Evolutionary conservation across 805 yeast species (phyloP).

Genomic region (Ogataea pini): DNA sequence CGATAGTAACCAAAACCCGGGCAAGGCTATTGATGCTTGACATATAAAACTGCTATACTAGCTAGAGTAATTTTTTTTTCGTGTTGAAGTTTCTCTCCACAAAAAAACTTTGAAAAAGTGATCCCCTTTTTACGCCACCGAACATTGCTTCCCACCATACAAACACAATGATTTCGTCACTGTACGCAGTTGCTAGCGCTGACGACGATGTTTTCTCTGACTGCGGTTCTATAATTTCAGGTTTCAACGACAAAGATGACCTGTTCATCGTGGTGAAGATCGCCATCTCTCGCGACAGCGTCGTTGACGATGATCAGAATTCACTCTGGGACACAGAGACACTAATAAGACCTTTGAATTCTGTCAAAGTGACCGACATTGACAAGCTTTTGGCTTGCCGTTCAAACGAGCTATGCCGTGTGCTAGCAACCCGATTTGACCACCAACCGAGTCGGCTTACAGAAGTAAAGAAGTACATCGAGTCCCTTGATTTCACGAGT

Average conservation of each 20-base stretch:
- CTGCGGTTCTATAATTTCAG: conserved; percentile 20
- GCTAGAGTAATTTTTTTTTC: not conserved
- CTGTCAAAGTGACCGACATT: not conserved
- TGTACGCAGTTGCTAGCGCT: not conserved
- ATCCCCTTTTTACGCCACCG: not conserved
- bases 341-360: not conserved
- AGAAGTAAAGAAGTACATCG: conserved; percentile 8
- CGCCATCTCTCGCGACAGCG: not conserved
- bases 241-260: conserved; percentile 19
- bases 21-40: not conserved
- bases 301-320: not conserved
- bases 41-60: not conserved
- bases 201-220: conserved; percentile 8
- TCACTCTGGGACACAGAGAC: conserved; percentile 1
- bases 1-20: not conserved
- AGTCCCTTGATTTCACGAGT: conserved; percentile 1
- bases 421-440: conserved; percentile 7
- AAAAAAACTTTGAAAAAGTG: not conserved
- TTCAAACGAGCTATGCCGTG: not conserved
- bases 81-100: too few species aligned
- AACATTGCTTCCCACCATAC: too few species aligned
- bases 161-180: too few species aligned
- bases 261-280: conserved; percentile 16
- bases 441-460: conserved; percentile 4
- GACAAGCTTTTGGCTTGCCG: not conserved